Evolutionary conservation across 192 early-diverging fungal species (phyloP).

Genomic region (Backusella tarrabulga): DNA sequence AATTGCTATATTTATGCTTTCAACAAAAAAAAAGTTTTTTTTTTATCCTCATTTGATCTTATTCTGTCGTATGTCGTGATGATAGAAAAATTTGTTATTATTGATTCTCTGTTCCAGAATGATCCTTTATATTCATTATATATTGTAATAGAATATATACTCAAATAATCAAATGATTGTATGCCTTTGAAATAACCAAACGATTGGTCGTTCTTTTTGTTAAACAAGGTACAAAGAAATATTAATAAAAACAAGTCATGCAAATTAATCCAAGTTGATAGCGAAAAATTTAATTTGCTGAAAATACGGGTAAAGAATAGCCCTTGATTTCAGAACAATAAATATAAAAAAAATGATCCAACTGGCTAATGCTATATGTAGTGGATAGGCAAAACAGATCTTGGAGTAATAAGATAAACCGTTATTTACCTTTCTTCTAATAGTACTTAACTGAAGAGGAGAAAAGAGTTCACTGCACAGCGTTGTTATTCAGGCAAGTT

Average conservation of each 20-base stretch:
- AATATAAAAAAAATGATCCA: neutral
- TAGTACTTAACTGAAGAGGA: neutral
- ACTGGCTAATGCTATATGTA: neutral
- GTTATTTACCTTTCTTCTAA: too few species aligned
- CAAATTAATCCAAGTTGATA: neutral
- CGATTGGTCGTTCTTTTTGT: neutral
- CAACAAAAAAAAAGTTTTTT: neutral
- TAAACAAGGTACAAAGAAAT: neutral
- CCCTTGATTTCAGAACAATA: neutral
- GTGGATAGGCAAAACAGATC: neutral
- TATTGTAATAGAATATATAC: neutral
- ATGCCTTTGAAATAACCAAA: neutral
- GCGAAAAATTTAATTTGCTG: neutral
- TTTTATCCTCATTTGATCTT: neutral
- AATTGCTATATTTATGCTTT: neutral
- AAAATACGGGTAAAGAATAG: neutral
- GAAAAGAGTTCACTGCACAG: too few species aligned
- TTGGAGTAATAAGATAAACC: neutral
- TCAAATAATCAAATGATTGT: neutral
- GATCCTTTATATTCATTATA: neutral
- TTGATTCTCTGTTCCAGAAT: neutral
- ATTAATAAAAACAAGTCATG: conserved; percentile 5
- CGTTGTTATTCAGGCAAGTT: neutral
- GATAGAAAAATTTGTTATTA: neutral
- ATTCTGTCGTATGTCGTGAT: neutral